Evolutionary conservation across 75 land plant species (phyloP).

Genomic region (Pinus tabuliformis): DNA sequence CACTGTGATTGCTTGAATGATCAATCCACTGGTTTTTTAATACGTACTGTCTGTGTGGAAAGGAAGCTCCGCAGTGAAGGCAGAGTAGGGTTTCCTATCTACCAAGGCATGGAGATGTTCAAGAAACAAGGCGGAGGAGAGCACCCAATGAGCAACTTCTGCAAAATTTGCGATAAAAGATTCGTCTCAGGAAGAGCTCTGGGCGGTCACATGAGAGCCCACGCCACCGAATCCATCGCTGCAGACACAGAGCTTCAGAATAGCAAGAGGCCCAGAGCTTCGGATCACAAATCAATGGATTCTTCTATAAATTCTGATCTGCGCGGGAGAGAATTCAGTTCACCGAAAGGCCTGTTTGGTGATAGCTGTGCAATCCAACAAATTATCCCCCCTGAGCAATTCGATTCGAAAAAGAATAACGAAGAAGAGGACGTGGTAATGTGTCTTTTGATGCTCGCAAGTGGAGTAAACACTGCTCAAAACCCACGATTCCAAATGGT

Average conservation of each 20-base stretch:
- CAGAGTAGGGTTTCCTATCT: background rate
- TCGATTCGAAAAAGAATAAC: too few species aligned
- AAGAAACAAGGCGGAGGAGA: background rate
- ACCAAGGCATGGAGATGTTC: background rate
- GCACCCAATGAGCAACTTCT: slow-evolving; percentile 12
- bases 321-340: slow-evolving; percentile 23
- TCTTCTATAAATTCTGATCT: too few species aligned
- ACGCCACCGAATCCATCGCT: slow-evolving; percentile 9
- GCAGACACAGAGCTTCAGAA: background rate
- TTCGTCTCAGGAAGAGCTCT: slow-evolving; percentile 22
- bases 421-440: too few species aligned
- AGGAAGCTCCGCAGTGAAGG: background rate
- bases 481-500: too few species aligned
- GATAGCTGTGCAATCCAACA: slow-evolving; percentile 24
- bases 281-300: background rate
- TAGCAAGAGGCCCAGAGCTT: slow-evolving; percentile 4
- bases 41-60: too few species aligned
- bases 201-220: slow-evolving; percentile 28
- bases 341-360: slow-evolving; percentile 43
- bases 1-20: background rate
- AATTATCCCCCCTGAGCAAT: background rate
- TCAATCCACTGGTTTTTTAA: background rate
- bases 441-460: too few species aligned
- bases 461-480: too few species aligned
- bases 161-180: slow-evolving; percentile 14